Percentiles rank a stretch among this genome's conserved stretches.
These are phyloP conservation scores for Neopestalotiopsis clavispora DNA, from an alignment of 2,329 filamentous ascomycete genomes.

Conservation along the genomic window DNA sequence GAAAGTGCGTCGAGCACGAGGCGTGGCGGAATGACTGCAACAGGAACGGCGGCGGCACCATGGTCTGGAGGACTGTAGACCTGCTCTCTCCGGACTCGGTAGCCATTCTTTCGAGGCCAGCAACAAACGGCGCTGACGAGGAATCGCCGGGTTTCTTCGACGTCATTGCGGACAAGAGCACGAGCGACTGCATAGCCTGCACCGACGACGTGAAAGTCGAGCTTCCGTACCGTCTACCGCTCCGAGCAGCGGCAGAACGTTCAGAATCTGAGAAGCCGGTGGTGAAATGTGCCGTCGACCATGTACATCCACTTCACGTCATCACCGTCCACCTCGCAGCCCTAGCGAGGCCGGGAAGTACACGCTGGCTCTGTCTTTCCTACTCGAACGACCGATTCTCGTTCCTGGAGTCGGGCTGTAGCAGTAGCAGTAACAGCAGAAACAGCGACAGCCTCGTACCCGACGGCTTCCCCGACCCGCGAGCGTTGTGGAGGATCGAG, in stretches of 20 bases:
- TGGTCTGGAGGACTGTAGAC: slow-evolving; percentile 13
- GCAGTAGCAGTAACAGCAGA: too few species aligned
- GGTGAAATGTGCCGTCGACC: background rate
- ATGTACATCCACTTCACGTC: slow-evolving; percentile 5
- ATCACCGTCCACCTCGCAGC: slow-evolving; percentile 14
- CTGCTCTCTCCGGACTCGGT: slow-evolving; percentile 6
- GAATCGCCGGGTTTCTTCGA: background rate
- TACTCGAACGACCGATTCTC: slow-evolving; percentile 15
- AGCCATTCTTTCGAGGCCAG: background rate
- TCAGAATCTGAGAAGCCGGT: background rate
- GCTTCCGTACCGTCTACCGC: background rate
- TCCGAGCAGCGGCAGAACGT: background rate
- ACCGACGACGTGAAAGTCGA: slow-evolving; percentile 1
- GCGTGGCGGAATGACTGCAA: background rate
- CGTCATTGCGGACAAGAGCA: slow-evolving; percentile 16
- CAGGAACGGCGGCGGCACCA: background rate
- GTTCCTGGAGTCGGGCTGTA: background rate
- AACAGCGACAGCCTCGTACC: background rate
- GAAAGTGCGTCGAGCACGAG: slow-evolving; percentile 14
- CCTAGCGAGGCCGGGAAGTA: slow-evolving; percentile 5
- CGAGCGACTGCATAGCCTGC: slow-evolving; percentile 14
- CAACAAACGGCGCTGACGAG: background rate
- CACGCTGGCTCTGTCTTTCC: slow-evolving; percentile 13
- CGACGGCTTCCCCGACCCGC: slow-evolving; percentile 12
- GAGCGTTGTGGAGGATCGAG: slow-evolving; percentile 14